Evolutionary conservation across 1,139 yeast genomes (phyloP), one percentile per base, ranked within the genome.

Genomic region (Fermentozyma sake): DNA sequence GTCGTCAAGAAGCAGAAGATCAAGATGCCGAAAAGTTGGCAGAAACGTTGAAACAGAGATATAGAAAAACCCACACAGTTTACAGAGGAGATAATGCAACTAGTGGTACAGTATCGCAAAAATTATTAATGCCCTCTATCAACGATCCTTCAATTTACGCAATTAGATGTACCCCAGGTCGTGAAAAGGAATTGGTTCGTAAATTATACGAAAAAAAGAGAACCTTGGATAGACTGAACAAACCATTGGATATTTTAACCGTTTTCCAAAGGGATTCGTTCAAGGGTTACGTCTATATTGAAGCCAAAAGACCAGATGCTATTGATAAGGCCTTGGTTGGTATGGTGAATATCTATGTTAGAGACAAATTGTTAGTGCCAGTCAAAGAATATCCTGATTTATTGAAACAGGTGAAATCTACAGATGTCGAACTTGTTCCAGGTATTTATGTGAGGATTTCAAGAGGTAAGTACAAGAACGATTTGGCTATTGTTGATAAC

Each of bases 91-190:
- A 89, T 31, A 77, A 83, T 33, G 58, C 67, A 4, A 82, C 87
- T 22, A 78, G 79, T 22, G 72, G 72, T 22, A 73, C 85, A 20
- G 96, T 91, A 6, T 93, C 98, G 2, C 98, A 91, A 55, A 81
- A 95, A 48, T 73, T 93, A 45, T 70, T 91, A 43, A 72, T 91
- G 61, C 98, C 98, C 10, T 86, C 96, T 15, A 95, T 91, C 34
- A 87, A 89, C 47, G 97, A 93, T 51, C 97, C 98, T 5, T 79
- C 89, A 32, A 86, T 93, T 48, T 91, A 96, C 82, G 97, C 96
- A 47, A 77, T 91, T 26, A 76, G 96, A 55, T 86, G 95, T 60
- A 76, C 93, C 45, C 89, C 86, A 16, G 97, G 97, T 24, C 79
- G 83, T 45, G 98, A 91, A 59, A 87, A 85, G 55, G 96, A 87